Conservation (phyloP, 2,329 filamentous ascomycete genomes). For the Chalara sp. region DNA sequence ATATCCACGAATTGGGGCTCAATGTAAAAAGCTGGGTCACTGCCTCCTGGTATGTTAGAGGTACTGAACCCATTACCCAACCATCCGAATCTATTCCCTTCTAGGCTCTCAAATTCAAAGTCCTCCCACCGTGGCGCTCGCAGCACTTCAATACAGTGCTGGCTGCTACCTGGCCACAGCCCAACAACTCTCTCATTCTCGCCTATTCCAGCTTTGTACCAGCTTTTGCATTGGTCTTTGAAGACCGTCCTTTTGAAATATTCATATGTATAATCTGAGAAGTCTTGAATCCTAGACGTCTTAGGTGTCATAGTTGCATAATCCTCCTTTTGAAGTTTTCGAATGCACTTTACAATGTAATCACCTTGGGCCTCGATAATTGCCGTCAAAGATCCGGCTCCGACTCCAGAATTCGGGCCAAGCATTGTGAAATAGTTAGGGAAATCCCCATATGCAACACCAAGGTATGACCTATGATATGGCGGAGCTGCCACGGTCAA, state of each 20-base stretch:
- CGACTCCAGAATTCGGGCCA: conserved; percentile 22
- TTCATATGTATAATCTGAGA: conserved; percentile 38
- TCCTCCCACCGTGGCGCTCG: conserved; percentile 50
- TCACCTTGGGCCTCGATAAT: conserved; percentile 21
- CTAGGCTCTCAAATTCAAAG: conserved; percentile 30
- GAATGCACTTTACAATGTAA: conserved; percentile 22
- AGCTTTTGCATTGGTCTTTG: conserved; percentile 31
- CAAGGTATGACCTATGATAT: conserved; percentile 23
- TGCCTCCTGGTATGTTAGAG: conserved; percentile 33
- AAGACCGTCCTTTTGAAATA: conserved; percentile 50
- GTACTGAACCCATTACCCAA: conserved; percentile 37
- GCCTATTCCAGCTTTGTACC: conserved; percentile 27
- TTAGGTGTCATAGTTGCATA: conserved; percentile 38
- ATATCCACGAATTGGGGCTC: conserved; percentile 32
- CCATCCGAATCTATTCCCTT: conserved; percentile 32
- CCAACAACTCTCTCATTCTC: conserved; percentile 33
- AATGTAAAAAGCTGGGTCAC: conserved; percentile 35
- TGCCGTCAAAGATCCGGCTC: conserved; percentile 18
- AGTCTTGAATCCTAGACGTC: conserved; percentile 41
- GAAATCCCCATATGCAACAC: conserved; percentile 17
- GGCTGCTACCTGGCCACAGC: conserved; percentile 32
- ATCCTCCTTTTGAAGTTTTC: conserved; percentile 38
- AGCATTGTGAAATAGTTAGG: conserved; percentile 26
- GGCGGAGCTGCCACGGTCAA: conserved; percentile 23
- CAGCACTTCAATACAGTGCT: conserved; percentile 38